Conservation (phyloP, 1,139 yeast species). For the Suhomyces bokatorum region DNA sequence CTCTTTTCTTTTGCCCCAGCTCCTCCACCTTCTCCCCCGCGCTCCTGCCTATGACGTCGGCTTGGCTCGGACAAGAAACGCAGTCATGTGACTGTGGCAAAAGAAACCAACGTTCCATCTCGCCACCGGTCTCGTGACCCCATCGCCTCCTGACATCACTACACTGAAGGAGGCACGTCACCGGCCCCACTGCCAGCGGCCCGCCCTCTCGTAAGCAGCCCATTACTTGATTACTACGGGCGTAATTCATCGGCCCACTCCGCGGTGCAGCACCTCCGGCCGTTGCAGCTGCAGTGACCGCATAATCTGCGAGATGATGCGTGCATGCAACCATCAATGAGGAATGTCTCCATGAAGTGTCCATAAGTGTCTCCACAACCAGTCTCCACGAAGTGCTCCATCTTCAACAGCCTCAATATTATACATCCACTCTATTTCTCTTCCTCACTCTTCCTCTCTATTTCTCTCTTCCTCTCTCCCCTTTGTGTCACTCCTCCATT, state of each 20-base stretch:
- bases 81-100: conserved; percentile 1
- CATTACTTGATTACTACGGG: too few relatives aligned
- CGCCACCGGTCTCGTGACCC: background rate
- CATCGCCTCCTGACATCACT: background rate
- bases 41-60: conserved; percentile 1
- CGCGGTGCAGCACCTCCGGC: background rate
- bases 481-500: background rate
- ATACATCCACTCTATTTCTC: too few relatives aligned
- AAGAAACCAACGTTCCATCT: conserved; percentile 3
- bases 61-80: conserved; percentile 1
- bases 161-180: background rate
- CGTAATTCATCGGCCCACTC: background rate
- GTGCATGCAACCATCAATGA: too few relatives aligned
- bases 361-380: too few relatives aligned
- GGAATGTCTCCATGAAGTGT: too few relatives aligned
- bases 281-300: too few relatives aligned
- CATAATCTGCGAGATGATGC: too few relatives aligned
- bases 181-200: background rate
- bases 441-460: too few relatives aligned
- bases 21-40: background rate
- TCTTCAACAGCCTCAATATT: too few relatives aligned
- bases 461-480: background rate
- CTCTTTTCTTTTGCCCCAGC: background rate
- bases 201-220: background rate
- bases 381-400: too few relatives aligned